These are phyloP conservation scores for Rhizophagus prolifer DNA, from an alignment of 192 early-diverging fungal genomes.

Conservation along the genomic window DNA sequence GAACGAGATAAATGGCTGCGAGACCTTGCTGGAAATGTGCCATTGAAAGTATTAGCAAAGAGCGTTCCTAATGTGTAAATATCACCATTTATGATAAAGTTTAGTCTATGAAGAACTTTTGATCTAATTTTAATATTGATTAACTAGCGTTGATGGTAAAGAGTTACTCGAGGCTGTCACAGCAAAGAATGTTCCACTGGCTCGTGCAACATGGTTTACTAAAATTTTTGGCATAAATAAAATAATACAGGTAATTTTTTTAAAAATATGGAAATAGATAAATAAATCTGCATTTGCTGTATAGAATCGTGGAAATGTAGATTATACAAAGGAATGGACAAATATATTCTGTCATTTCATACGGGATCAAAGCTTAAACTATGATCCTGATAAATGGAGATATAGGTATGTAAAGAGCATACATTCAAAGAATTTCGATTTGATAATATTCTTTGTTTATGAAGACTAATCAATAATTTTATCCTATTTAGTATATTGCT, in stretches of 20 bases:
- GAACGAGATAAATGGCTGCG: slow-evolving; percentile 58
- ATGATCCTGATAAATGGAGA: slow-evolving; percentile 19
- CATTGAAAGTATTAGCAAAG: slow-evolving; percentile 47
- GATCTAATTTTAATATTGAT: neutral
- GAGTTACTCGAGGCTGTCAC: slow-evolving; percentile 59
- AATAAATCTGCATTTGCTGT: neutral
- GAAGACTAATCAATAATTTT: neutral
- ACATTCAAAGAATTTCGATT: no score
- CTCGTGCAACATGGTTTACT: slow-evolving; percentile 70
- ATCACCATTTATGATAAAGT: neutral
- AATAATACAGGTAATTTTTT: slow-evolving; percentile 40
- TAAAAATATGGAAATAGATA: neutral
- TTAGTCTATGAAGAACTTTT: neutral
- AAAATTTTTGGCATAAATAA: slow-evolving; percentile 65
- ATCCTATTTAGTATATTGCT: slow-evolving; percentile 51
- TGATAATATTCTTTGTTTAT: no score
- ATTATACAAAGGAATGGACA: neutral
- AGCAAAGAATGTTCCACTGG: slow-evolving; percentile 54
- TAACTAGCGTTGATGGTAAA: slow-evolving; percentile 58
- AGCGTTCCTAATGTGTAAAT: slow-evolving; percentile 40
- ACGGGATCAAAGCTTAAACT: neutral
- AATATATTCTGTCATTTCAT: neutral
- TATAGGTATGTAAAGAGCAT: neutral
- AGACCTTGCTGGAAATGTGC: slow-evolving; percentile 43
- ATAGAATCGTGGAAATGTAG: neutral